These are phyloP conservation scores for Elsinoe perseae DNA, from an alignment of 2,329 filamentous ascomycete genomes.

Conservation along the genomic window DNA sequence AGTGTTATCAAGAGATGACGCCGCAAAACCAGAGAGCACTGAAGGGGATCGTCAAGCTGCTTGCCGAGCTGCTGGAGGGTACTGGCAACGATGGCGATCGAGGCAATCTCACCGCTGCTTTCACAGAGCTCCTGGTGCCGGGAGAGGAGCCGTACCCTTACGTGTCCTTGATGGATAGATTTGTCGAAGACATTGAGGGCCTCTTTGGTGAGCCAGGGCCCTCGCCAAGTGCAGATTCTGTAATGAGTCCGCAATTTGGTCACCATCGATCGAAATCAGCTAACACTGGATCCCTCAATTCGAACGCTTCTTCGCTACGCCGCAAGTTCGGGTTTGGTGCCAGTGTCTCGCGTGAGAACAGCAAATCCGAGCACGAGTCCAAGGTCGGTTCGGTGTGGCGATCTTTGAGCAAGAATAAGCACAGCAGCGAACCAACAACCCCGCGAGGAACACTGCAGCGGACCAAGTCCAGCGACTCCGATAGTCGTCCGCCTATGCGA, in stretches of 20 bases:
- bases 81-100: constrained; percentile 87
- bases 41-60: constrained; percentile 71
- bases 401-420: constrained; percentile 72
- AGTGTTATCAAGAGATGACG: constrained; percentile 44
- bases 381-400: constrained; percentile 73
- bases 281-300: constrained; percentile 67
- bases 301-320: constrained; percentile 77
- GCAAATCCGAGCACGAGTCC: constrained; percentile 61
- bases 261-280: constrained; percentile 51
- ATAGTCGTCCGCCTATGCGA: constrained; percentile 40
- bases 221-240: constrained; percentile 14
- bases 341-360: constrained; percentile 63
- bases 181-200: constrained; percentile 81
- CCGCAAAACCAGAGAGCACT: constrained; percentile 66
- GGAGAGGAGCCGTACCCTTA: constrained; percentile 72
- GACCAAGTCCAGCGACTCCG: constrained; percentile 71
- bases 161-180: constrained; percentile 77
- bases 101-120: constrained; percentile 77
- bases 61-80: constrained; percentile 80
- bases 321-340: constrained; percentile 75
- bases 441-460: constrained; percentile 60
- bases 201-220: constrained; percentile 63
- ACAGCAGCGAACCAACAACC: constrained; percentile 54
- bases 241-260: not conserved
- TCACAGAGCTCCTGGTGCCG: constrained; percentile 75